Percentiles rank a stretch among this genome's conserved stretches.
phyloP scores from a whole-genome alignment of 2,329 filamentous ascomycete species.

The Anthostomella pinea region DNA sequence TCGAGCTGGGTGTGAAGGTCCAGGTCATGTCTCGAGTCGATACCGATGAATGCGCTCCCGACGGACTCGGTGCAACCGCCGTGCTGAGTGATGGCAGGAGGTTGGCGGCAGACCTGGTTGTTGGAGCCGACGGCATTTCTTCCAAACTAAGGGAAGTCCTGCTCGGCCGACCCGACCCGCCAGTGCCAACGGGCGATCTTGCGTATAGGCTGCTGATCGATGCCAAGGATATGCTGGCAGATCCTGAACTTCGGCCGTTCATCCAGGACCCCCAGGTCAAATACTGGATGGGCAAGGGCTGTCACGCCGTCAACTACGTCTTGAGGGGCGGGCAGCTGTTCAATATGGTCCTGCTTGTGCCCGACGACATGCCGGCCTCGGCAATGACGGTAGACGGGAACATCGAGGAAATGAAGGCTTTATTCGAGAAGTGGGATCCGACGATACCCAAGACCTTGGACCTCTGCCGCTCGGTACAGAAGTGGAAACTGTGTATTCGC shows the following conservation, averaged over 20 bases:
- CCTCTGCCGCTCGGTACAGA: constrained; percentile 56
- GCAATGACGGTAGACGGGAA: constrained; percentile 36
- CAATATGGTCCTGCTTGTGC: constrained; percentile 50
- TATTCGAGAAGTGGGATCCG: constrained; percentile 58
- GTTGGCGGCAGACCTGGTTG: constrained; percentile 41
- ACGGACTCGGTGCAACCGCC: constrained; percentile 36
- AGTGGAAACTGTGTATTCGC: constrained; percentile 40
- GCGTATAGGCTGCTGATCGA: constrained; percentile 48
- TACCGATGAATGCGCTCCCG: constrained; percentile 35
- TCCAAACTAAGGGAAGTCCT: constrained; percentile 43
- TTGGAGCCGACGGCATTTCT: constrained; percentile 48
- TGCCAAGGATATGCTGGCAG: constrained; percentile 42
- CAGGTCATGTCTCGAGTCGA: constrained; percentile 42
- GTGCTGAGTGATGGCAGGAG: constrained; percentile 36
- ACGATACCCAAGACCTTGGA: constrained; percentile 52
- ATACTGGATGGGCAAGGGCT: constrained; percentile 51
- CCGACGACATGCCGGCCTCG: constrained; percentile 46
- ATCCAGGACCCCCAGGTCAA: constrained; percentile 48
- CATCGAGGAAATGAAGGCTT: constrained; percentile 39
- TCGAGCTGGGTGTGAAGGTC: constrained; percentile 46
- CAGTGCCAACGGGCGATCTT: constrained; percentile 47
- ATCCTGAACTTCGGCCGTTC: constrained; percentile 43
- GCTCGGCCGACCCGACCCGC: constrained; percentile 43
- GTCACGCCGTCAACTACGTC: constrained; percentile 52
- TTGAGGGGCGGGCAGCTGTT: constrained; percentile 45